Conservation (phyloP, 1,139 yeast genomes). For the Lodderomyces elongisporus region DNA sequence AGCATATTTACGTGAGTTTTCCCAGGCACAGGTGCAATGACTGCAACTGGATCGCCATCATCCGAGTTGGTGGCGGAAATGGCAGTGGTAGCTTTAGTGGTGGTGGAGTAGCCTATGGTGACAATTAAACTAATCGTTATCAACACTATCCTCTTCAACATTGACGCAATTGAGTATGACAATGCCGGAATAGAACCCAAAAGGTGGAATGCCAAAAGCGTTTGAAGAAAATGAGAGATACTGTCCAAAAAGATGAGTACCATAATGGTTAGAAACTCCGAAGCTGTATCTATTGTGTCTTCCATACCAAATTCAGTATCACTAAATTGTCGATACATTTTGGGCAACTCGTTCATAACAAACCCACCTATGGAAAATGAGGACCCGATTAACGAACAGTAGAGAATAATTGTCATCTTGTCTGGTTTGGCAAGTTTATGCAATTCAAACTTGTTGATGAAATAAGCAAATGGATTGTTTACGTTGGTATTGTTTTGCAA, state of each 20-base stretch:
- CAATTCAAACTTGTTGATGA: constrained; percentile 14
- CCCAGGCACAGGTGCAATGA: no score
- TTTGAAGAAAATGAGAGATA: constrained; percentile 32
- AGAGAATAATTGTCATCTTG: constrained; percentile 34
- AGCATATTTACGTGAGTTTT: constrained; percentile 18
- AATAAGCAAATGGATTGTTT: constrained; percentile 21
- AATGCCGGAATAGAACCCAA: constrained; percentile 38
- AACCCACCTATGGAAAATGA: constrained; percentile 30
- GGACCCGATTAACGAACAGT: constrained; percentile 34
- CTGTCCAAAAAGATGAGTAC: constrained; percentile 27
- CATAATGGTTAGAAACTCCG: constrained; percentile 21
- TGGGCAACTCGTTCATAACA: constrained; percentile 26
- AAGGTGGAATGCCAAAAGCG: constrained; percentile 32
- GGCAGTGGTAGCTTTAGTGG: not conserved
- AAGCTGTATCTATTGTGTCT: constrained; percentile 15
- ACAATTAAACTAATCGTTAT: constrained; percentile 31
- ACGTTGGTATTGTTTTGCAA: constrained; percentile 15
- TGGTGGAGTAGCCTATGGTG: constrained; percentile 17
- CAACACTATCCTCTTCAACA: constrained; percentile 39
- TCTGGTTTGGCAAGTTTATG: constrained; percentile 30
- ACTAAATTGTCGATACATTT: constrained; percentile 8
- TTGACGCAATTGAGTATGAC: constrained; percentile 38
- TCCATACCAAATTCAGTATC: constrained; percentile 9
- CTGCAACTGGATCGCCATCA: no score
- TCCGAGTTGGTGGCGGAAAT: constrained; percentile 6